Conservation (phyloP, 208 protist species). For the Crithidia brevicula region DNA sequence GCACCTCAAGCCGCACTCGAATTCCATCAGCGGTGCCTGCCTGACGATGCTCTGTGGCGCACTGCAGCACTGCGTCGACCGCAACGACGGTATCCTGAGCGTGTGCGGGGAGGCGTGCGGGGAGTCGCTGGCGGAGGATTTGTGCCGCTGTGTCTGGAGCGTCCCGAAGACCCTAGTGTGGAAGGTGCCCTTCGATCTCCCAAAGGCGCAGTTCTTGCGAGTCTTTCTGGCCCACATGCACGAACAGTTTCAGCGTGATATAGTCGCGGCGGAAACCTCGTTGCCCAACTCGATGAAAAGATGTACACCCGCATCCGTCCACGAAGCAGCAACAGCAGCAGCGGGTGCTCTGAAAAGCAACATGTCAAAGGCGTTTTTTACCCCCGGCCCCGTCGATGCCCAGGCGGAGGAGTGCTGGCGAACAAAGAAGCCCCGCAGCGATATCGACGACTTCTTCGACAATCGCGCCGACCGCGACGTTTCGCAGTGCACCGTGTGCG, state of each 20-base stretch:
- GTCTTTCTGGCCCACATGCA: slow-evolving; percentile 24
- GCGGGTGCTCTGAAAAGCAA: no score
- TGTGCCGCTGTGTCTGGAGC: slow-evolving; percentile 43
- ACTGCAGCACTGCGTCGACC: slow-evolving; percentile 52
- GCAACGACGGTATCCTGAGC: slow-evolving; percentile 60
- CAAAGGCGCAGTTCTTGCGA: slow-evolving; percentile 29
- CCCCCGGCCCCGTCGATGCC: slow-evolving; percentile 20
- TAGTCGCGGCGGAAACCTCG: background rate
- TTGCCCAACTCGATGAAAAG: no score
- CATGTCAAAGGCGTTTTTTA: slow-evolving; percentile 5
- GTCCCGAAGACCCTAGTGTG: slow-evolving; percentile 43
- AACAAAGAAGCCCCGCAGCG: slow-evolving; percentile 18
- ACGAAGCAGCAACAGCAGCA: no score
- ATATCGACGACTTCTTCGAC: slow-evolving; percentile 35
- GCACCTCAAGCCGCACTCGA: slow-evolving; percentile 11
- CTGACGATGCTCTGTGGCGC: slow-evolving; percentile 57
- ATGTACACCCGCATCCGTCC: no score
- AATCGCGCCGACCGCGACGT: slow-evolving; percentile 11
- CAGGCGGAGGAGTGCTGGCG: slow-evolving; percentile 28
- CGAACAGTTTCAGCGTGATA: slow-evolving; percentile 21
- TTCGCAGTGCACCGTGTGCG: slow-evolving; percentile 59
- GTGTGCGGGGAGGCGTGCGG: slow-evolving; percentile 64
- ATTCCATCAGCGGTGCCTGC: slow-evolving; percentile 38
- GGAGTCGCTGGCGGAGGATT: slow-evolving; percentile 46
- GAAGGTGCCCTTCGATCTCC: slow-evolving; percentile 28